phyloP scores from a whole-genome alignment of 768 basidiomycete species.

The Crassisporium funariophilum region DNA sequence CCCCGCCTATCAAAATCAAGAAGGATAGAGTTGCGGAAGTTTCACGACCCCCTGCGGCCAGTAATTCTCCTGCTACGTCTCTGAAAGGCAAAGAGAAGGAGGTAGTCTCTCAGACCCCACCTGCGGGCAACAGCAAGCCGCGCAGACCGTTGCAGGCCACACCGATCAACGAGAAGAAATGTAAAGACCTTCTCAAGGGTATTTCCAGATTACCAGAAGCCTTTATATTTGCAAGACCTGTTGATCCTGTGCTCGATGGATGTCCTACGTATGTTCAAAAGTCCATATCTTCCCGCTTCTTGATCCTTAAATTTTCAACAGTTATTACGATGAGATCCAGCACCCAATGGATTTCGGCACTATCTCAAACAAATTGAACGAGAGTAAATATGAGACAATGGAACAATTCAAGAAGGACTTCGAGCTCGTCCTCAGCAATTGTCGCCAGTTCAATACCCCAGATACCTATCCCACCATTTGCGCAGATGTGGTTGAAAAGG shows the following conservation, averaged over 20 bases:
- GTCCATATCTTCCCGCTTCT: constrained; percentile 10
- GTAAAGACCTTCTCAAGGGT: constrained; percentile 66
- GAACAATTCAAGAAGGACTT: constrained; percentile 80
- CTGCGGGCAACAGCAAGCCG: constrained; percentile 29
- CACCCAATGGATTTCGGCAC: constrained; percentile 95
- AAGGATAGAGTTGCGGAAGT: constrained; percentile 43
- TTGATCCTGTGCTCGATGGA: constrained; percentile 80
- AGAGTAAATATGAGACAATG: constrained; percentile 74
- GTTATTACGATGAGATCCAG: constrained; percentile 90
- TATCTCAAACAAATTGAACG: constrained; percentile 66
- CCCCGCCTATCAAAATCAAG: constrained; percentile 36
- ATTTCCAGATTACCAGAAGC: constrained; percentile 67
- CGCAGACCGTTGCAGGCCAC: constrained; percentile 42
- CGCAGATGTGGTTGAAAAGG: constrained; percentile 73
- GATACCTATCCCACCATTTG: constrained; percentile 72
- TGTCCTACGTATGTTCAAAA: constrained; percentile 79
- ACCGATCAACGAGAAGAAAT: constrained; percentile 82
- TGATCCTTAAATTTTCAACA: constrained; percentile 32
- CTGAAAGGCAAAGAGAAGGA: constrained; percentile 81
- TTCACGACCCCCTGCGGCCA: constrained; percentile 19
- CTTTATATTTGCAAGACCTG: constrained; percentile 75
- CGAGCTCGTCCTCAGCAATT: constrained; percentile 85
- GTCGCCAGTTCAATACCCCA: constrained; percentile 89
- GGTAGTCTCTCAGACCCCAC: constrained; percentile 33
- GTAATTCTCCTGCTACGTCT: constrained; percentile 43